Evolutionary conservation across 2,329 filamentous ascomycete genomes (phyloP), one percentile per base, ranked within the genome.

Genomic region (Blastomyces silverae): DNA sequence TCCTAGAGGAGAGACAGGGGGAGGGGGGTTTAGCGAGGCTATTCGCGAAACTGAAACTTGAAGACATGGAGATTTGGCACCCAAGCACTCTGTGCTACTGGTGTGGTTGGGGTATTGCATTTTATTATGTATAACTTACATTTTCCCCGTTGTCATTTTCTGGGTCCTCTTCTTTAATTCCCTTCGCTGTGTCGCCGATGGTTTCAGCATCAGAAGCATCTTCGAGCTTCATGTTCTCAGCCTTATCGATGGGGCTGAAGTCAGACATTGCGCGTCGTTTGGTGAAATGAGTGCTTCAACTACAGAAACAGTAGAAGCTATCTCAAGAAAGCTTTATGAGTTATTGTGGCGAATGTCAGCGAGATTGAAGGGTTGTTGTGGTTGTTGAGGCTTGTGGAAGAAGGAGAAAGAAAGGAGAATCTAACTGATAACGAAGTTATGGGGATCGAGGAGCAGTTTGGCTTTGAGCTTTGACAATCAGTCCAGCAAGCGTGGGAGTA

Each of bases 241-340:
- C 56, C 48, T 65, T 60, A 57, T 67, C 67, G 28, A 66, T 34
- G 2, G 66, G 37, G 13, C 64, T 63, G 42, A 66, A 66, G 8
- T 62, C 46, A 22, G 66, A n/a, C 66, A 69, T 69, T 31, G 48
- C 62, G 10, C 15, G n/a, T 28, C 37, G 28, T 55, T 25, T 31
- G 17, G 8, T 34, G 42, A 58, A 58, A 42, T 22, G 46, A 57
- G 22, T 42, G n/a, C 28, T 25, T 56, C 13, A 5, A 58, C 34
- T 28, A 52, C 39, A 31, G 53, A 64, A 22, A 34, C 11, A 17
- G 22, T 61, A 42, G 39, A 34, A 28, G 20, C 5, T 17, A 60
- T 17, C 37, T 34, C 37, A 28, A 22, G 37, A 20, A 28, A 22
- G n/a, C n/a, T 39, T 60, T 44, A 15, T 25, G 31, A 22, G n/a